A percentile compares a stretch with the other conserved stretches of the same genome.
phyloP scores from a whole-genome alignment of 1,284 basidiomycete genomes.

The Volvariella volvacea region DNA sequence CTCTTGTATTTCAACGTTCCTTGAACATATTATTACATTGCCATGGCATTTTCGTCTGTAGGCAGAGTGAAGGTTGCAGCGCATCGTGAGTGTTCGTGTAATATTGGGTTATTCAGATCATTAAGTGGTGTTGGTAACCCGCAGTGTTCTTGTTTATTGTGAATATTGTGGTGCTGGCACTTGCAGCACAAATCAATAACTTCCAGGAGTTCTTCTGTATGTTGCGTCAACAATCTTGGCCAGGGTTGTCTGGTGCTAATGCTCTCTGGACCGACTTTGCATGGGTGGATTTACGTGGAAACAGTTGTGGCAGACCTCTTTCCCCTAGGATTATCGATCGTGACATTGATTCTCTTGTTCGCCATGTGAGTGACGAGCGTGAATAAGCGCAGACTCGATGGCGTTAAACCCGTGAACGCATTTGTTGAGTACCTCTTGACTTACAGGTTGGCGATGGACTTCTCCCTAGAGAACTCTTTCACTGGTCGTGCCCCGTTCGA shows the following conservation, averaged over 20 bases:
- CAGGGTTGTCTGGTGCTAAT: constrained; percentile 3
- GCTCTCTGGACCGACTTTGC: not conserved
- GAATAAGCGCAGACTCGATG: too few species aligned
- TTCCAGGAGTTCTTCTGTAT: constrained; percentile 58
- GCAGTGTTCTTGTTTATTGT: constrained; percentile 37
- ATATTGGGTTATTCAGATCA: not conserved
- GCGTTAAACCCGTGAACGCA: too few species aligned
- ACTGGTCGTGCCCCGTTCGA: constrained; percentile 41
- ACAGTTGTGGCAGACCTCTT: constrained; percentile 52
- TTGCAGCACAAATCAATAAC: constrained; percentile 45
- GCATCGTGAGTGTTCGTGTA: constrained; percentile 19
- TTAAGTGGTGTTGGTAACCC: not conserved
- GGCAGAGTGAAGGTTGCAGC: constrained; percentile 22
- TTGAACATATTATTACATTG: not conserved
- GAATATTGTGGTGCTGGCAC: constrained; percentile 45
- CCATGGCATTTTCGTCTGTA: constrained; percentile 18
- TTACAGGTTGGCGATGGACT: constrained; percentile 35
- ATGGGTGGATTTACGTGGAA: too few species aligned
- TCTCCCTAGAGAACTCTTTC: constrained; percentile 32
- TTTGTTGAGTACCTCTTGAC: not conserved
- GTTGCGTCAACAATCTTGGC: constrained; percentile 16
- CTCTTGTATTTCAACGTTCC: too few species aligned
- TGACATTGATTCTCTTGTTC: constrained; percentile 37
- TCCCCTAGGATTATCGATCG: constrained; percentile 49
- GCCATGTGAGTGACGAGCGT: constrained; percentile 37